Base-by-base conservation (phyloP, 208 protist species). In the Wallacemonas collosoma region DNA sequence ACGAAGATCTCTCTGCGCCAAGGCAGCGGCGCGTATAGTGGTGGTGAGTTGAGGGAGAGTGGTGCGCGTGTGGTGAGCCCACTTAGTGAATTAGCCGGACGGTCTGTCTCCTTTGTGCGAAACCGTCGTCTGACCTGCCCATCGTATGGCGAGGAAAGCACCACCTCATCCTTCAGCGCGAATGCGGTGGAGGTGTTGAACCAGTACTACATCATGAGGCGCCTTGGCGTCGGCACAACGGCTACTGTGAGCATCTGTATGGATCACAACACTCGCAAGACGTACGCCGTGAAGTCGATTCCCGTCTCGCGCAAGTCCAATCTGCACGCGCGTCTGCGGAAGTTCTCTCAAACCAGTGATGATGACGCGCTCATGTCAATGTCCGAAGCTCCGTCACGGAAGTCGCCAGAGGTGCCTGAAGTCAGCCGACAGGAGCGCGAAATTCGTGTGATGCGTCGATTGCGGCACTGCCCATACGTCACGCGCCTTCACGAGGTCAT, bases 391-490 rank as follows among this genome's bases (percentile, higher is more conserved):
- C 57, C 57, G 9, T 6, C 36, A n/a, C 57, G 14, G 6, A 68
- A 48, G 38, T 38, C 36, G n/a, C 57, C 57, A 14, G 36, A 39
- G 9, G 17, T 63, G 57, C 57, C 57, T 6, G 57, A 17, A 26
- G 57, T 63, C 9, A 63, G 57, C 44, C 57, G 39, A 6, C 57
- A 63, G 17, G 77, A 91, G 65, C 72, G 82, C 38, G 97, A 99
- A 72, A 97, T 99, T 63, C 88, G 90, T 7, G 93, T 99, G 41
- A 79, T 98, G 86, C 97, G 97, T 38, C 97, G 98, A 45, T 73
- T 99, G 50, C 68, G 88, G 39, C 97, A 99, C 77, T 63, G 57
- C 26, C 75, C 73, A 1, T 93, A 99, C 77, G 87, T 99, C 35
- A 84, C 98, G 2, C 57, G 73, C 44, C 79, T 99, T 44, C 81